These are phyloP conservation scores for Blastocladiella britannica DNA, from an alignment of 192 early-diverging fungal genomes.

Conservation along the genomic window DNA sequence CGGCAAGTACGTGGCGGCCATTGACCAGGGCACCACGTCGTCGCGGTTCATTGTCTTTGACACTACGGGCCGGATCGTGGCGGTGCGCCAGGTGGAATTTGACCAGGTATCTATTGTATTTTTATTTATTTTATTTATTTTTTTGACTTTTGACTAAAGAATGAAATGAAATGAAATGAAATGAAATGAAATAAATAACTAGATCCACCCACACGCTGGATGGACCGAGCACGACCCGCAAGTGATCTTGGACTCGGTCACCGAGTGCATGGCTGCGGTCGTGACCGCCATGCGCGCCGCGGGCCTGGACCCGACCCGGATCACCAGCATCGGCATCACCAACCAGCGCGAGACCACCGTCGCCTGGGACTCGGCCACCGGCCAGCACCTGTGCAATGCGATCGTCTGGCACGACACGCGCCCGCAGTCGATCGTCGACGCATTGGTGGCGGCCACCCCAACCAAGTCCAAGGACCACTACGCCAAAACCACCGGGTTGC, in stretches of 20 bases:
- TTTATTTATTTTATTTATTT: not conserved
- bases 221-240: constrained; percentile 80
- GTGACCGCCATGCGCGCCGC: constrained; percentile 36
- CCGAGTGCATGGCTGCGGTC: constrained; percentile 43
- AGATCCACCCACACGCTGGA: not conserved
- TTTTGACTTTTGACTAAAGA: not conserved
- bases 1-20: constrained; percentile 43
- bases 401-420: constrained; percentile 84
- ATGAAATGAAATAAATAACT: not conserved
- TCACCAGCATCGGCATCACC: constrained; percentile 66
- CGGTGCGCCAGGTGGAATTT: constrained; percentile 60
- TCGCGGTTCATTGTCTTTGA: constrained; percentile 86
- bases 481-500: constrained; percentile 54
- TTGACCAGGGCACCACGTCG: constrained; percentile 86
- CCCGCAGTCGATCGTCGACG: constrained; percentile 48
- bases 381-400: constrained; percentile 58
- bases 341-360: constrained; percentile 88
- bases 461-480: constrained; percentile 20
- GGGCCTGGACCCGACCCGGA: constrained; percentile 30
- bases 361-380: constrained; percentile 68
- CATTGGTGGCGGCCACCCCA: constrained; percentile 30
- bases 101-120: constrained; percentile 27
- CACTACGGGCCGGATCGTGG: constrained; percentile 41
- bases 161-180: too few species aligned
- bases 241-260: constrained; percentile 46